Evolutionary conservation across 495 filamentous ascomycete species (phyloP).

Genomic region (Jackrogersella multiformis): DNA sequence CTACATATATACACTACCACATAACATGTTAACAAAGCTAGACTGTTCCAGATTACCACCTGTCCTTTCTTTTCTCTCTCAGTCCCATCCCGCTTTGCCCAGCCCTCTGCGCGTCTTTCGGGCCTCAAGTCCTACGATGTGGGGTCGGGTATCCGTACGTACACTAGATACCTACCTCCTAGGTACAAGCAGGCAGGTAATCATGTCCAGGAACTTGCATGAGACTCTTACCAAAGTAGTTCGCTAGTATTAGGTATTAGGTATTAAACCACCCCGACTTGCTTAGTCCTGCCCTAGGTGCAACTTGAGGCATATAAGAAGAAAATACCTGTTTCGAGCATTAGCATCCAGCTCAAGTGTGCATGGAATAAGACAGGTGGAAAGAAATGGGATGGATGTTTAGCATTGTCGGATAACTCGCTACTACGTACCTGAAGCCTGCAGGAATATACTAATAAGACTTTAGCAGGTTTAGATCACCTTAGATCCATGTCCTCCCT

Average conservation of each 20-base stretch:
- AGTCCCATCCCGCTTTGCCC: conserved; percentile 25
- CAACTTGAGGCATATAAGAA: conserved; percentile 11
- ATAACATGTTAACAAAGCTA: conserved; percentile 14
- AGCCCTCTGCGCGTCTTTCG: conserved; percentile 35
- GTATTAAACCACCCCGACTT: no score
- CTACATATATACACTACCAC: conserved; percentile 19
- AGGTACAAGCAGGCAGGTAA: conserved; percentile 7
- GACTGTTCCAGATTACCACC: conserved; percentile 30
- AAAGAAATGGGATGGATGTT: conserved; percentile 9
- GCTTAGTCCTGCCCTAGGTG: neutral
- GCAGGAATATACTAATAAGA: conserved; percentile 39
- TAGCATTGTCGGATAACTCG: conserved; percentile 23
- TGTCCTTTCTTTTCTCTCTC: conserved; percentile 6
- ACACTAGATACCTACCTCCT: no score
- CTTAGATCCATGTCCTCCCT: conserved; percentile 32
- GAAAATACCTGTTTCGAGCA: neutral
- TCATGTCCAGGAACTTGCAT: conserved; percentile 11
- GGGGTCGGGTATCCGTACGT: conserved; percentile 33
- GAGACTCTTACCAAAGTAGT: neutral
- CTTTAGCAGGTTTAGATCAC: conserved; percentile 34
- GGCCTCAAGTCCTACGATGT: conserved; percentile 40
- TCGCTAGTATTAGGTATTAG: neutral
- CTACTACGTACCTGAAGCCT: no score
- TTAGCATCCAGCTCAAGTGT: neutral
- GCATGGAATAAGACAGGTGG: conserved; percentile 16